Conservation (phyloP, 495 filamentous ascomycete species). For the Elasticomyces elasticus region DNA sequence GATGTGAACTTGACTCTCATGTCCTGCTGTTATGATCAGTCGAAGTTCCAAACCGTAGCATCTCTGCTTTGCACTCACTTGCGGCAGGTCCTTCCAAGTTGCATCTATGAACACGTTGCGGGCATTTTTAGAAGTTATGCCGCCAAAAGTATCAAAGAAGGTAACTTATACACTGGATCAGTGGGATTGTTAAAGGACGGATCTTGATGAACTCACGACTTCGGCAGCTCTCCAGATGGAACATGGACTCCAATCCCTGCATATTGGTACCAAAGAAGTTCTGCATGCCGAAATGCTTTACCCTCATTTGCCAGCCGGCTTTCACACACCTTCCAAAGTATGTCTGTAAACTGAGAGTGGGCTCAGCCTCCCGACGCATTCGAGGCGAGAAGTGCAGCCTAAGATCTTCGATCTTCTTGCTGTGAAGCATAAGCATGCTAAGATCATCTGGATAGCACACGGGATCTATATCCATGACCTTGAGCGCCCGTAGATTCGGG, state of each 20-base stretch:
- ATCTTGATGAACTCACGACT: too few species aligned
- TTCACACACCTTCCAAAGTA: slow-evolving; percentile 48
- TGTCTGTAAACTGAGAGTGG: slow-evolving; percentile 43
- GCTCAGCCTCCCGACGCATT: slow-evolving; percentile 50
- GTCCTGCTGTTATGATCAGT: slow-evolving; percentile 1
- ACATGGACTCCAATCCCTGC: slow-evolving; percentile 34
- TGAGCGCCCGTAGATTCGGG: slow-evolving; percentile 43
- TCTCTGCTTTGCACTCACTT: neutral
- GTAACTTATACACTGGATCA: neutral
- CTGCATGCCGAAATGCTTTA: slow-evolving; percentile 44
- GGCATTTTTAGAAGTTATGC: slow-evolving; percentile 24
- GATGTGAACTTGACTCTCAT: slow-evolving; percentile 36
- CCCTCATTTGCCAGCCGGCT: slow-evolving; percentile 34
- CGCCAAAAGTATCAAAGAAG: slow-evolving; percentile 39
- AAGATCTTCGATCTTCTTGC: slow-evolving; percentile 44
- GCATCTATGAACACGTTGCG: slow-evolving; percentile 48
- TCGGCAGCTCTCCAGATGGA: slow-evolving; percentile 36
- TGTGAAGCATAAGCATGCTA: slow-evolving; percentile 43
- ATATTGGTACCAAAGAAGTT: slow-evolving; percentile 50
- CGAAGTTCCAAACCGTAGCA: neutral
- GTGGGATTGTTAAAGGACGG: neutral
- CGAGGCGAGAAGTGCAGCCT: slow-evolving; percentile 53
- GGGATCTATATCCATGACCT: slow-evolving; percentile 51
- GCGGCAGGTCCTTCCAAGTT: slow-evolving; percentile 36
- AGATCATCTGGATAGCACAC: slow-evolving; percentile 58